Evolutionary conservation across 495 filamentous ascomycete genomes (phyloP), one percentile per base, ranked within the genome.

Genomic region (Copromyces sp.): DNA sequence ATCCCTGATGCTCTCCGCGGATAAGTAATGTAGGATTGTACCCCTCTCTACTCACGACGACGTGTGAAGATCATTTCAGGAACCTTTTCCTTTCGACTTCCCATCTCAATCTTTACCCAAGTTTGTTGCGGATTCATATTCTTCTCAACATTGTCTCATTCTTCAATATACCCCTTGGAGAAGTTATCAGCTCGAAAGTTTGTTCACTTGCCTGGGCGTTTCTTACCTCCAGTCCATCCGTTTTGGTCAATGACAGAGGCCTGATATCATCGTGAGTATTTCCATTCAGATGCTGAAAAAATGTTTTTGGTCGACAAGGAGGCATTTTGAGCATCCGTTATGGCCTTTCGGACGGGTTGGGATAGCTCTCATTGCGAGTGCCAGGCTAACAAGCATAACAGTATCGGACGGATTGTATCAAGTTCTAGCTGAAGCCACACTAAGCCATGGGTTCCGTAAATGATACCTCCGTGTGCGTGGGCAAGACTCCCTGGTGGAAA

Each of bases 401-500:
- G 44, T 20, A 45, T 45, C 7, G 17, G 17, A 20, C 8, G n/a
- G 17, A 9, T 8, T 20, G n/a, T 20, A 45, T 12, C 47, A 32
- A 32, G 7, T 2, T 0, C 2, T 6, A 29, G 47, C 6, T 35
- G 12, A 65, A 65, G 2, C 3, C 14, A 24, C 0, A 12, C 24
- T 29, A 14, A 24, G 24, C 20, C 24, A 65, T 65, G 53, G 53
- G 53, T 17, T 35, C 53, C 53, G 14, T 65, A 3, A 65, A 35
- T 12, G 53, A 35, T 2, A 35, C 53, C 29, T 65, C 53, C 53
- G 29, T 65, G 0, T 65, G 29, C 29, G 2, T 65, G 14, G 53
- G 53, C 14, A 65, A 65, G 14, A 65, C 32, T 20, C 35, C 68
- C 17, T 77, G 74, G 72, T 77, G 75, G 80, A 82, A 80, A 72